Evolutionary conservation across 169 alveolate species (phyloP).

Genomic region (Theileria orientalis): DNA sequence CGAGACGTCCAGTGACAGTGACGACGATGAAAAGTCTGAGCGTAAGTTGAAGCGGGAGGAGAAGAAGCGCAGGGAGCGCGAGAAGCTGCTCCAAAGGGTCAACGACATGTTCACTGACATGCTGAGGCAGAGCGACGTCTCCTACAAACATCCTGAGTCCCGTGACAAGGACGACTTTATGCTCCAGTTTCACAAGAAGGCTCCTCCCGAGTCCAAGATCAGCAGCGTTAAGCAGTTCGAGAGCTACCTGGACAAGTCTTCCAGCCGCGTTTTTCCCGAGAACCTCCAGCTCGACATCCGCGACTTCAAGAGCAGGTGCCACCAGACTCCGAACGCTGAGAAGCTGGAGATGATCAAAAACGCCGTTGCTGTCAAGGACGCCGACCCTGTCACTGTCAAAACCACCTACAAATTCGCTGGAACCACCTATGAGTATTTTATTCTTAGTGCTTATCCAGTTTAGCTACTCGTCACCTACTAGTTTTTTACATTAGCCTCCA

Average conservation of each 20-base stretch:
- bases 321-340: conserved; percentile 41
- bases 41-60: conserved; percentile 17
- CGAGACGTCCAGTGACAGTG: conserved; percentile 9
- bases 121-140: conserved; percentile 37
- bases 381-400: conserved; percentile 24
- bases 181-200: conserved; percentile 62
- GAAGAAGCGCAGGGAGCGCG: conserved; percentile 13
- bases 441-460: too few species aligned
- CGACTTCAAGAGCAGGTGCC: conserved; percentile 32
- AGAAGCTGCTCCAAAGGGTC: conserved; percentile 14
- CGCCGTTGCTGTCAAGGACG: conserved; percentile 34
- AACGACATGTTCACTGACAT: conserved; percentile 35
- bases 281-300: conserved; percentile 15
- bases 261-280: conserved; percentile 28
- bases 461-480: not conserved
- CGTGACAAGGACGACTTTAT: conserved; percentile 23
- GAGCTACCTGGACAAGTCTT: not conserved
- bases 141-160: conserved; percentile 15
- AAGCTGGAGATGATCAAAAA: conserved; percentile 26
- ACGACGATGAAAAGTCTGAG: conserved; percentile 37
- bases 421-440: conserved; percentile 4
- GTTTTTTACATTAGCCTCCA: not conserved
- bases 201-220: not conserved
- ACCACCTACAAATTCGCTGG: conserved; percentile 60
- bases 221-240: not conserved